Percentiles rank a stretch among this genome's conserved stretches.
Conservation (phyloP, 768 basidiomycete genomes). For the Panellus pusillus region DNA sequence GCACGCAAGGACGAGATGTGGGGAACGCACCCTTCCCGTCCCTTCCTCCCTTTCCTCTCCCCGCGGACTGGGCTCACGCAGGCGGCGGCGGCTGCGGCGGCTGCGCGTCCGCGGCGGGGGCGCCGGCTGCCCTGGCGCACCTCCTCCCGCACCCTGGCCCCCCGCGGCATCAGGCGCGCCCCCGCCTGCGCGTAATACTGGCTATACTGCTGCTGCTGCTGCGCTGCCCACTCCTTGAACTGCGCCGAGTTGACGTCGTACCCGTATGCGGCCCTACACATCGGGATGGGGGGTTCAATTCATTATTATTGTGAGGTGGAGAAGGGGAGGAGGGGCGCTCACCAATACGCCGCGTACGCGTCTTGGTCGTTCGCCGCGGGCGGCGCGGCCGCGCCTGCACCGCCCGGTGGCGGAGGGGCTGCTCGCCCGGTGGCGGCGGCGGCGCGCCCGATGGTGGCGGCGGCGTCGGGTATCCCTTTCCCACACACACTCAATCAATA, state of each 20-base stretch:
- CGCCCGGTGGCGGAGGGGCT: constrained; percentile 45
- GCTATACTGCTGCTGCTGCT: constrained; percentile 70
- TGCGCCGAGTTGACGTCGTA: constrained; percentile 83
- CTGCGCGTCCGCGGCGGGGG: not conserved
- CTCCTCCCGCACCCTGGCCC: not conserved
- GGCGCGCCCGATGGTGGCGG: constrained; percentile 25
- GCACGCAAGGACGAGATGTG: not conserved
- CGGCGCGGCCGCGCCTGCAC: constrained; percentile 37
- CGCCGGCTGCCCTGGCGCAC: not conserved
- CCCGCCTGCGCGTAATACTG: constrained; percentile 62
- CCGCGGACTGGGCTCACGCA: too few species aligned
- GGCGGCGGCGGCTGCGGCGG: constrained; percentile 19
- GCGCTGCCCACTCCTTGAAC: constrained; percentile 81
- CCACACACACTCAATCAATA: too few species aligned
- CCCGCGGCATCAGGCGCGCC: not conserved
- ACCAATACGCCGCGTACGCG: constrained; percentile 64
- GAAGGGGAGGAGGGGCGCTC: constrained; percentile 25
- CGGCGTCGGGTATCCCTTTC: constrained; percentile 17
- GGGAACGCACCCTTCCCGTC: constrained; percentile 7
- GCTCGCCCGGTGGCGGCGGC: constrained; percentile 42
- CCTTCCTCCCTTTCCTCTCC: too few species aligned
- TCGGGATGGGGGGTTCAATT: too few species aligned
- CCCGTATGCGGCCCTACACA: constrained; percentile 81
- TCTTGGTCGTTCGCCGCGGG: constrained; percentile 46
- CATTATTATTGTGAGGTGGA: too few species aligned